Base-by-base conservation (phyloP, 2,329 filamentous ascomycete genomes). In the Paecilomyces sp. region DNA sequence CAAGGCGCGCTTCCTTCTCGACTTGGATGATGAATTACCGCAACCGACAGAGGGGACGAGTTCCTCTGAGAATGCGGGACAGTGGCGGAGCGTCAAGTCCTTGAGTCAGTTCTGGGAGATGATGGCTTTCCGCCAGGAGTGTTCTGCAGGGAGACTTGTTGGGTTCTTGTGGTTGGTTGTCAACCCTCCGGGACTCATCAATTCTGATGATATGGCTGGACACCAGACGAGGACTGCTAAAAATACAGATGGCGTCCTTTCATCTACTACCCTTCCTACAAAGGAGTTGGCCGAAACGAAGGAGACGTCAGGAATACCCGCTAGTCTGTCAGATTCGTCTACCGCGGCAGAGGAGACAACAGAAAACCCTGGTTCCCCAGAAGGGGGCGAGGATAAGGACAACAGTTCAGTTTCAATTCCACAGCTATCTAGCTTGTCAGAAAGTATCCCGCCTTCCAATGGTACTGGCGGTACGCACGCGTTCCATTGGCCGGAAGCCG, bases 61-160 rank as follows among this genome's bases (percentile, higher is more conserved):
- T 65, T 71, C 64, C 60, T 71, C 66, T 60, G 83, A 84, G 64
- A 81, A 79, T 28, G 77, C 79, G 2, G 89, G 89, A 0, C 81
- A 85, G 59, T 99, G 94, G 94, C 89, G 87, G 71, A 92, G 89
- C 61, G 87, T 97, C 25, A 88, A 83, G 70, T 89, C 86, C 0
- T 78, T 99, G 50, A 90, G 92, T n/a, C 87, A 92, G 66, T 99
- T 99, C 70, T 99, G 94, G 94, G 94, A 99, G 63, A 89, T 96
- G 83, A 97, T 99, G 93, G 88, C 92, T 0, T 97, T 90, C 70
- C 83, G 94, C 59, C 94, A 97, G 72, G 94, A 99, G 71, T 99
- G 94, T 70, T 96, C 92, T 0, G 91, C 92, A 34, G 95, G 94
- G 0, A 83, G 92, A 18, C 82, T 96, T 69, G 95, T 96, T 0